Percentiles rank a stretch among this genome's conserved stretches.
These are phyloP conservation scores for Lathyrus tuberosus DNA, from an alignment of 306 rosid species.

Conservation along the genomic window DNA sequence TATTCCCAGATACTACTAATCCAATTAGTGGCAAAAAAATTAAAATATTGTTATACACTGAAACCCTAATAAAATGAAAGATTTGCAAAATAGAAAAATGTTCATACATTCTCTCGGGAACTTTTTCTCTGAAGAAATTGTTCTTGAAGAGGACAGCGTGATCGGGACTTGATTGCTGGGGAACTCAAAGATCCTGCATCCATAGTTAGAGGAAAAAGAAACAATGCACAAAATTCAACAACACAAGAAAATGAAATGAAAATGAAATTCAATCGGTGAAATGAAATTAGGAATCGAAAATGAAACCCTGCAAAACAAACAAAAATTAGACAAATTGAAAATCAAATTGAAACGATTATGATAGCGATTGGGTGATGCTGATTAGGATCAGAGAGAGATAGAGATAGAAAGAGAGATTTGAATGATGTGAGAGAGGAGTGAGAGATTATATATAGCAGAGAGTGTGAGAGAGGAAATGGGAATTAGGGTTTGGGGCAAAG, in stretches of 20 bases:
- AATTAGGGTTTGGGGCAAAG: constrained; percentile 9
- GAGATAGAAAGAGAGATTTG: constrained; percentile 14
- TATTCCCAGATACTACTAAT: neutral
- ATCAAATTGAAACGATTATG: constrained; percentile 7
- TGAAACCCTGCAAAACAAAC: constrained; percentile 31
- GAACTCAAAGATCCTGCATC: constrained; percentile 57
- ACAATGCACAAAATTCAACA: neutral
- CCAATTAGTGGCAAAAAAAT: neutral
- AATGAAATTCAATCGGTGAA: neutral
- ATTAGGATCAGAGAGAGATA: neutral
- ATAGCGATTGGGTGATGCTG: no score
- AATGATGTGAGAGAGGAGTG: neutral
- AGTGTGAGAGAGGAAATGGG: neutral
- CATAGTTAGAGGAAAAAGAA: constrained; percentile 36
- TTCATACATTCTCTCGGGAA: constrained; percentile 49
- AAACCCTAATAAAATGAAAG: neutral
- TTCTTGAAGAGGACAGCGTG: constrained; percentile 50
- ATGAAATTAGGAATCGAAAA: neutral
- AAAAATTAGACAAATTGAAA: constrained; percentile 4
- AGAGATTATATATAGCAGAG: constrained; percentile 13
- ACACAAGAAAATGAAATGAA: neutral
- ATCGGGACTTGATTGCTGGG: constrained; percentile 21
- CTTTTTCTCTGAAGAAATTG: constrained; percentile 46
- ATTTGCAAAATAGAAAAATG: neutral
- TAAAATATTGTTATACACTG: neutral